A percentile compares a stretch with the other conserved stretches of the same genome.
Evolutionary conservation across 2,329 filamentous ascomycete genomes (phyloP).

Genomic region (Penicillium crustosum): DNA sequence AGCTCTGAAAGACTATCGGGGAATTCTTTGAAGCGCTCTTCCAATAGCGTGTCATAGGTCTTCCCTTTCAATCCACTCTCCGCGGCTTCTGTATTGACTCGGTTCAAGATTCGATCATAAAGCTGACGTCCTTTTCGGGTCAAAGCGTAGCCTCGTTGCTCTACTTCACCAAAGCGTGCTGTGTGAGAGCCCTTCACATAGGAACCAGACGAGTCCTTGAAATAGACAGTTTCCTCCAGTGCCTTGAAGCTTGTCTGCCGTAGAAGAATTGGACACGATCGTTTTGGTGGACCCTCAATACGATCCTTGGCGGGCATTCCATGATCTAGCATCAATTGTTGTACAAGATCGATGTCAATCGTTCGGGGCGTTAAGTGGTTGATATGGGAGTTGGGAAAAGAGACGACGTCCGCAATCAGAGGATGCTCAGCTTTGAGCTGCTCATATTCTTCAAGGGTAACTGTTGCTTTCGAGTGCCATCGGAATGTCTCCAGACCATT

Average conservation of each 20-base stretch:
- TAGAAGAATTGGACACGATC: conserved; percentile 49
- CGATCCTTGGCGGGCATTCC: conserved; percentile 50
- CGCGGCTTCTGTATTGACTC: conserved; percentile 19
- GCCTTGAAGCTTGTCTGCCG: conserved; percentile 57
- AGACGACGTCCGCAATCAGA: conserved; percentile 51
- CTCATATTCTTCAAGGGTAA: conserved; percentile 45
- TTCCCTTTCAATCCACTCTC: background rate
- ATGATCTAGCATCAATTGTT: conserved; percentile 43
- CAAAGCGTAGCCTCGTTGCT: conserved; percentile 54
- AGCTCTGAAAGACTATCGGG: conserved; percentile 48
- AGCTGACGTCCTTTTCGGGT: conserved; percentile 47
- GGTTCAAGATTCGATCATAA: conserved; percentile 48
- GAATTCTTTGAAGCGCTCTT: conserved; percentile 36
- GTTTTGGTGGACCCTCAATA: conserved; percentile 53
- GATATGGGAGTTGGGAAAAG: conserved; percentile 49
- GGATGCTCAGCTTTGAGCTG: conserved; percentile 47
- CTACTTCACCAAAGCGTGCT: conserved; percentile 55
- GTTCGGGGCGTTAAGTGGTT: conserved; percentile 57
- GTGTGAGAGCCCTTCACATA: conserved; percentile 45
- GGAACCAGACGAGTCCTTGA: conserved; percentile 27
- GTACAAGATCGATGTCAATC: conserved; percentile 50
- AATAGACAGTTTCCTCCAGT: conserved; percentile 50
- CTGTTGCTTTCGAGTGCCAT: conserved; percentile 48
- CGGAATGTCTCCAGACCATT: conserved; percentile 51
- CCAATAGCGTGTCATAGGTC: conserved; percentile 24